Evolutionary conservation across 140 eudicot species (phyloP), one percentile per base, ranked within the genome.

Genomic region (Artemisia princeps): DNA sequence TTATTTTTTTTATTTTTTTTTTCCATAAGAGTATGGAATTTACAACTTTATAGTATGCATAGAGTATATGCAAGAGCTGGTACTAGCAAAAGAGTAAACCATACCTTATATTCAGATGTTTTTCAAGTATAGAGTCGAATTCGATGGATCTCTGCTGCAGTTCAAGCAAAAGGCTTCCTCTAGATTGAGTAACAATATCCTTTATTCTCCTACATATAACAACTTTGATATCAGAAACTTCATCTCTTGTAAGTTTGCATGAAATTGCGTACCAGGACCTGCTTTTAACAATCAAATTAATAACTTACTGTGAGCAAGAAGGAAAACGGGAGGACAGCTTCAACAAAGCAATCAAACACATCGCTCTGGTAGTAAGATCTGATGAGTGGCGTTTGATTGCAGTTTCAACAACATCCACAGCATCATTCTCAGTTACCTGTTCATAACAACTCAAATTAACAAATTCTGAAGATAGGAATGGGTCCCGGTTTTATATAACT

Each of bases 241-340:
- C 63, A 75, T 67, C 11, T 19, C 60, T 14, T 55, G 30, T 55
- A 55, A 55, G 17, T 1, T 13, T 5, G 10, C 40, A 26, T 33
- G 49, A n/a, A 50, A 71, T 2, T 49, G 55, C 28, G 20, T 23
- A 14, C 19, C n/a, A 28, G 24, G 49, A 10, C 55, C 56, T 67
- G 45, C 20, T 59, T 67, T 65, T n/a, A 28, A 40, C 13, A 24
- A 59, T 49, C 6, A 58, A 22, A 52, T 62, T 45, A 30, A 37
- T 46, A 60, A 75, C 98, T 67, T 88, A 92, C 98, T 80, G 83
- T 62, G 96, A 78, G 70, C 92, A 92, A 78, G 95, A 78, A 55
- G 96, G 92, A 69, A 83, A 92, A 64, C 98, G 98, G 26, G 87
- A 85, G 40, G 98, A 92, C 40, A 92, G 83, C 87, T 92, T 92